A percentile compares a stretch with the other conserved stretches of the same genome.
Conservation (phyloP, 768 basidiomycete genomes). For the Leccinum subtestaceum region DNA sequence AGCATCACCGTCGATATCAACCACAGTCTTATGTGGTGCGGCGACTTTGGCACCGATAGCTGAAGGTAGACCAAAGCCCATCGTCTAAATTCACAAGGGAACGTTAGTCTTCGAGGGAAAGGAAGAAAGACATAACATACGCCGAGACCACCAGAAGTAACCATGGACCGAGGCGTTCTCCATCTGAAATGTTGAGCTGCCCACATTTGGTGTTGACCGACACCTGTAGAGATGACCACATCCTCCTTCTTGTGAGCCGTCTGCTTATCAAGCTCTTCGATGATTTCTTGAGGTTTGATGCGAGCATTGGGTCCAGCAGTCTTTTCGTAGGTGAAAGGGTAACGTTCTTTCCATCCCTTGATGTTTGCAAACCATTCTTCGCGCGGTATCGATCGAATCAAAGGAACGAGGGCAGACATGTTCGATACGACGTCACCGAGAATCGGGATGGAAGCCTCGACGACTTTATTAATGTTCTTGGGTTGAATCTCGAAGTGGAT, state of each 20-base stretch:
- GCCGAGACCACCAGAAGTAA: conserved; percentile 92
- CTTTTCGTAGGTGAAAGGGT: conserved; percentile 86
- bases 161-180: conserved; percentile 82
- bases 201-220: conserved; percentile 99
- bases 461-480: conserved; percentile 99
- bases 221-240: conserved; percentile 87
- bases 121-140: conserved; percentile 44
- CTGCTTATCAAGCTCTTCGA: conserved; percentile 87
- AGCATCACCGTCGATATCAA: conserved; percentile 97
- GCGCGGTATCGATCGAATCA: conserved; percentile 64
- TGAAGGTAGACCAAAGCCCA: conserved; percentile 96
- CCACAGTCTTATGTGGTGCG: conserved; percentile 86
- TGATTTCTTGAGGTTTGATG: conserved; percentile 96
- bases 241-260: conserved; percentile 80
- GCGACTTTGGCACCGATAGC: conserved; percentile 98
- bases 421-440: conserved; percentile 91
- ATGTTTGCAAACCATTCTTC: conserved; percentile 83
- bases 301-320: conserved; percentile 52
- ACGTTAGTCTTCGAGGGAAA: background rate
- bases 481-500: conserved; percentile 99
- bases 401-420: conserved; percentile 75
- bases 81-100: conserved; percentile 59
- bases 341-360: conserved; percentile 77
- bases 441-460: conserved; percentile 91
- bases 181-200: conserved; percentile 93